These are phyloP conservation scores for Marsdenia floribunda DNA, from an alignment of 257 asterid genomes.

Conservation along the genomic window DNA sequence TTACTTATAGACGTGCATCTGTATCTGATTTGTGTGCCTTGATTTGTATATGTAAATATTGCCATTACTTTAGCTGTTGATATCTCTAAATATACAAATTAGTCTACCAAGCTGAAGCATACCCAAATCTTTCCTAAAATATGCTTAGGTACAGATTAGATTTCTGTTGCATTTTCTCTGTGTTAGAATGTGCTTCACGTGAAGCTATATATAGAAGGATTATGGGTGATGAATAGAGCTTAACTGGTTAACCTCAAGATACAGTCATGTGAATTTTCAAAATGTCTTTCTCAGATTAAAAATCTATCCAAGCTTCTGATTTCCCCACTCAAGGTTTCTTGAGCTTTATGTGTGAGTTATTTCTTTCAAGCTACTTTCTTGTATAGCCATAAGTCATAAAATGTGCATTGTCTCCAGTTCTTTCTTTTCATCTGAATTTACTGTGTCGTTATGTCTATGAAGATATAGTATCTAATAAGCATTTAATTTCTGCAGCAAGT, in stretches of 20 bases:
- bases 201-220: not conserved
- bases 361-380: not conserved
- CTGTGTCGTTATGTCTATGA: not conserved
- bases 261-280: not conserved
- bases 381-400: not conserved
- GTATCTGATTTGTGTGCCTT: not conserved
- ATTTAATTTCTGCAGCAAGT: slow-evolving; percentile 68
- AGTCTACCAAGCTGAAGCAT: not conserved
- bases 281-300: not conserved
- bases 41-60: not conserved
- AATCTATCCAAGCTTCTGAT: not conserved
- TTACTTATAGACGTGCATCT: not conserved
- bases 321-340: not conserved
- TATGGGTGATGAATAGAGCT: not conserved
- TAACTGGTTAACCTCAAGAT: not conserved
- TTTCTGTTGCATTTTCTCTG: not conserved
- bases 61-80: not conserved
- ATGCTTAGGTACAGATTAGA: not conserved
- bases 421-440: not conserved
- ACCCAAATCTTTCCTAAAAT: not conserved
- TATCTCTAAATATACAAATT: not conserved
- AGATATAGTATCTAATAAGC: slow-evolving; percentile 12
- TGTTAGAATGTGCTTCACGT: not conserved
- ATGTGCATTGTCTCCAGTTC: not conserved
- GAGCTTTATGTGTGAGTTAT: not conserved